Evolutionary conservation across 495 filamentous ascomycete genomes (phyloP), one percentile per base, ranked within the genome.

Genomic region (Usnea hakonensis): DNA sequence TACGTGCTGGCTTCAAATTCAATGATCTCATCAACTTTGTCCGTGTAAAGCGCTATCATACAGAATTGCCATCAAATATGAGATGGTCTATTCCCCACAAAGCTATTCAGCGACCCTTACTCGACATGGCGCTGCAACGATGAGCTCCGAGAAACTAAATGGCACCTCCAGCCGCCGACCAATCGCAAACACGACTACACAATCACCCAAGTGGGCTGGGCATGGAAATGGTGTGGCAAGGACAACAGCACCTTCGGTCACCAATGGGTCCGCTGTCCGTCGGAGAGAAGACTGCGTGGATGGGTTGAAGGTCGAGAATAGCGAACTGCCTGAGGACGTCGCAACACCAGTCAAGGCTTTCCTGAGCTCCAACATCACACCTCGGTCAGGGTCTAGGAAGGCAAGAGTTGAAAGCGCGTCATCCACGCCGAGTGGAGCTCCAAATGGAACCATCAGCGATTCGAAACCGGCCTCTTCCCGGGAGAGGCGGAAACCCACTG

Each of bases 361-460:
- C 60, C 74, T 90, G 36, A 85, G 71, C 73, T 78, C 75, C 68
- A 90, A 90, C 64, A 77, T 89, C 64, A 91, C 89, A 28, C 87
- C 88, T 58, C 81, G 89, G 63, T 90, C 89, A 30, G 84, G 82
- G 13, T 76, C 85, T 3, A 80, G 89, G 56, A 85, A 78, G 68
- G 81, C 74, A 56, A 82, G 88, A 64, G 86, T 85, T 43, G 86
- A 90, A 70, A 87, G 79, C 55, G 67, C 79, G 16, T 79, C 79
- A 61, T 77, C 79, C 55, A 89, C 87, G 2, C 85, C 87, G 5
- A 82, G 74, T 43, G 79, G 76, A 41, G 83, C 81, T 1, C 79
- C 83, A 4, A 79, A 72, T 26, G 69, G 66, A 11, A 77, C 82
- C 14, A 72, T 74, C 8, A 72, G 72, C 23, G 65, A 67, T 6